phyloP scores from a whole-genome alignment of 2,329 filamentous ascomycete genomes.

The Chaetomium sp. region DNA sequence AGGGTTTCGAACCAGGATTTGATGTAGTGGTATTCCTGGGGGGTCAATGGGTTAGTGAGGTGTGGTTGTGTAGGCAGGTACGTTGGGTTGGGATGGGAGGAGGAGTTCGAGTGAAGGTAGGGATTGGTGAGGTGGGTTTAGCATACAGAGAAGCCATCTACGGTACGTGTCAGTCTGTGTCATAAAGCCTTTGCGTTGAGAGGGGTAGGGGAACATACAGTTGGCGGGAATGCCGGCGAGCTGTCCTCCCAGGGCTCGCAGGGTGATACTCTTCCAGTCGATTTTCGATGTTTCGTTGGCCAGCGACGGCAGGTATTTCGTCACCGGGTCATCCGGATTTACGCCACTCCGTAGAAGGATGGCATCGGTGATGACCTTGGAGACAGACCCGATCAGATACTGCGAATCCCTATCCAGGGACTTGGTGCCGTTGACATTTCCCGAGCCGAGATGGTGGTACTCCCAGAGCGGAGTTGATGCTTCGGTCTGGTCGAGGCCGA shows the following conservation, averaged over 20 bases:
- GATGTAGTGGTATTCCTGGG: conserved; percentile 16
- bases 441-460: conserved; percentile 7
- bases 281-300: not conserved
- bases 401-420: not conserved
- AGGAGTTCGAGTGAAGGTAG: not conserved
- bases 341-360: not conserved
- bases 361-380: conserved; percentile 13
- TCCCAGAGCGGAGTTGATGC: conserved; percentile 1
- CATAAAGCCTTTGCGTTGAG: not conserved
- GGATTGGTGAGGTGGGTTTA: not conserved
- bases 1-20: conserved; percentile 7
- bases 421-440: conserved; percentile 14
- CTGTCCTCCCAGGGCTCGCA: conserved; percentile 6
- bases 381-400: conserved; percentile 10
- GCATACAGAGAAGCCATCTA: conserved; percentile 15
- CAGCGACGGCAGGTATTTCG: conserved; percentile 5
- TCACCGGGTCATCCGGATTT: conserved; percentile 4
- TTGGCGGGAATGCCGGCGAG: conserved; percentile 10
- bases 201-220: not conserved
- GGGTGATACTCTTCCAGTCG: conserved; percentile 5
- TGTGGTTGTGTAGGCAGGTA: not conserved
- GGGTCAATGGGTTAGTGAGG: not conserved
- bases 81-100: not conserved
- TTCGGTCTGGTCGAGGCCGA: not conserved
- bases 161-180: not conserved